A percentile compares a stretch with the other conserved stretches of the same genome.
phyloP scores from a whole-genome alignment of 495 filamentous ascomycete genomes.

The Rusavskia elegans region DNA sequence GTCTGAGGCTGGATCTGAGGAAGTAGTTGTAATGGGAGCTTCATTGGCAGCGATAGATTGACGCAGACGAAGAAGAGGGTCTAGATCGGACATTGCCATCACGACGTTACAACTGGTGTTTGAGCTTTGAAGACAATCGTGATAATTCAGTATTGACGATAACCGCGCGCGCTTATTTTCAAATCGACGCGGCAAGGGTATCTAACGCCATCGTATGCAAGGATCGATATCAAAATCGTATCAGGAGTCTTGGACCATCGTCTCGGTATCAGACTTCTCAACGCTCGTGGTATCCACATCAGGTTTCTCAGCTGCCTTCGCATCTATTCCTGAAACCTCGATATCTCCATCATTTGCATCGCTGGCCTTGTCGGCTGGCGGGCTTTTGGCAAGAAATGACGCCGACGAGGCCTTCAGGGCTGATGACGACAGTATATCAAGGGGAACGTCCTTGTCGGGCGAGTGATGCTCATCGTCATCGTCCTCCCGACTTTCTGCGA shows the following conservation, averaged over 20 bases:
- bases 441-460: background rate
- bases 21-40: constrained; percentile 52
- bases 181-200: too few species aligned
- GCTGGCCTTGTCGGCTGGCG: background rate
- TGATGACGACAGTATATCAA: background rate
- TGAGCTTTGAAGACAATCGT: too few species aligned
- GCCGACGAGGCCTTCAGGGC: background rate
- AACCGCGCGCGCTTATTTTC: background rate
- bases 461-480: constrained; percentile 26
- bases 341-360: background rate
- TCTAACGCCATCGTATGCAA: too few species aligned
- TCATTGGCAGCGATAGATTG: constrained; percentile 53
- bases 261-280: background rate
- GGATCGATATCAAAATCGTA: too few species aligned
- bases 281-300: background rate
- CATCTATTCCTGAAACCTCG: background rate
- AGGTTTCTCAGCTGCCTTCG: background rate
- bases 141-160: background rate
- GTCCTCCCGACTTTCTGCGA: constrained; percentile 49
- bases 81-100: constrained; percentile 13
- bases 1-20: constrained; percentile 34
- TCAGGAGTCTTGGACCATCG: background rate
- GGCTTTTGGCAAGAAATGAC: background rate
- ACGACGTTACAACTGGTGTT: background rate
- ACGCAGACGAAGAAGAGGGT: constrained; percentile 67